Percentiles rank a stretch among this genome's conserved stretches.
Conservation (phyloP, 768 basidiomycete genomes). For the Xerocomellus amylosporus region DNA sequence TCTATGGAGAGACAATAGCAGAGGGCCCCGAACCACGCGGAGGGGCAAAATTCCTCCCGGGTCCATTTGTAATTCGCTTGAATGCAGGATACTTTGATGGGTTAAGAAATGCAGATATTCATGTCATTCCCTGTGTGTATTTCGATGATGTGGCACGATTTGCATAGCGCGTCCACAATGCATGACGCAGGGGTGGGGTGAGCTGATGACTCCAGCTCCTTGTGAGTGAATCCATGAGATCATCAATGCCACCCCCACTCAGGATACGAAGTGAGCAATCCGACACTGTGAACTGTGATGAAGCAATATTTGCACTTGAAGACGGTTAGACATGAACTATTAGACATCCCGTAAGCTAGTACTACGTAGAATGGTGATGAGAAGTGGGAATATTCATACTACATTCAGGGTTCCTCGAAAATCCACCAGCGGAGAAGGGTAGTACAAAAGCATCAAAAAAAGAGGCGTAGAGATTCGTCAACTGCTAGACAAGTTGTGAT, state of each 20-base stretch:
- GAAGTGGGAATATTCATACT: background rate
- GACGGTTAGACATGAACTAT: background rate
- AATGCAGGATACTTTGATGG: background rate
- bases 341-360: background rate
- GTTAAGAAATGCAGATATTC: background rate
- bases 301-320: background rate
- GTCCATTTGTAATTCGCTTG: background rate
- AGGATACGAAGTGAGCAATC: background rate
- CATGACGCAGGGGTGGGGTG: background rate
- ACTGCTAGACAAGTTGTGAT: background rate
- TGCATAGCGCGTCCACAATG: background rate
- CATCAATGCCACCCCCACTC: background rate
- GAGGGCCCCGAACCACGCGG: background rate
- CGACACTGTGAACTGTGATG: no score
- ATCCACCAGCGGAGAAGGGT: background rate
- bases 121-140: background rate
- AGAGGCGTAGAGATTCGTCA: constrained; percentile 1
- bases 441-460: background rate
- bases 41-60: background rate
- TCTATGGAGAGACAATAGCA: constrained; percentile 5
- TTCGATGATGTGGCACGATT: background rate
- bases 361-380: background rate
- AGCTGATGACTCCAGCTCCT: background rate
- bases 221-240: background rate
- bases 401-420: background rate